These are phyloP conservation scores for Epichloe elymi DNA, from an alignment of 2,329 filamentous ascomycete genomes.

Conservation along the genomic window DNA sequence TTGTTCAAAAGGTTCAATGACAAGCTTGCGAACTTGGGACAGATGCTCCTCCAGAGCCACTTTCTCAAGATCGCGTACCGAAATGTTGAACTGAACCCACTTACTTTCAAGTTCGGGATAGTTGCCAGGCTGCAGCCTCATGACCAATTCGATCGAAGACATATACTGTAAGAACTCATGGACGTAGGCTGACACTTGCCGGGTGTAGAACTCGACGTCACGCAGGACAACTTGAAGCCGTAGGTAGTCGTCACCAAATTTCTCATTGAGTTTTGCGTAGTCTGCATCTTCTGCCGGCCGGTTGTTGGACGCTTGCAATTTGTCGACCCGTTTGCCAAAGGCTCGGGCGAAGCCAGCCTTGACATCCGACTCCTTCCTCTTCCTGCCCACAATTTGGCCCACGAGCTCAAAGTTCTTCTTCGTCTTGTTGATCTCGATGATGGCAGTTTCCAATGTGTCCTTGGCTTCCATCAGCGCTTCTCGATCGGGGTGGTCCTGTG, in stretches of 20 bases:
- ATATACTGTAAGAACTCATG: conserved; percentile 70
- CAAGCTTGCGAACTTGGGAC: conserved; percentile 59
- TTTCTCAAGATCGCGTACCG: conserved; percentile 73
- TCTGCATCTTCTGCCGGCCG: conserved; percentile 62
- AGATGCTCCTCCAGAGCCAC: conserved; percentile 73
- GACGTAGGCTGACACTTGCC: conserved; percentile 68
- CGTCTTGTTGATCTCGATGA: conserved; percentile 82
- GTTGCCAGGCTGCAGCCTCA: conserved; percentile 56
- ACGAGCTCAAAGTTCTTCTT: conserved; percentile 93
- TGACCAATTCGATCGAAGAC: conserved; percentile 69
- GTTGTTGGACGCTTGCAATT: conserved; percentile 53
- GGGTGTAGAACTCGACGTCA: conserved; percentile 85
- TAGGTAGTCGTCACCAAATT: conserved; percentile 84
- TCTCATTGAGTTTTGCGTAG: conserved; percentile 70
- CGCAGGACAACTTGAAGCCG: conserved; percentile 83
- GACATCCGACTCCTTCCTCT: conserved; percentile 80
- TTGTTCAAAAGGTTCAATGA: conserved; percentile 72
- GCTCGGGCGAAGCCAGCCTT: conserved; percentile 75
- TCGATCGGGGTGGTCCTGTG: conserved; percentile 72
- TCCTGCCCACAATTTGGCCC: conserved; percentile 73
- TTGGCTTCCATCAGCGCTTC: conserved; percentile 44
- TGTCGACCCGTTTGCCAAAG: conserved; percentile 80
- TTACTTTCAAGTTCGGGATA: conserved; percentile 84
- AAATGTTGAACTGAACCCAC: conserved; percentile 83
- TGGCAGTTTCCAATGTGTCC: conserved; percentile 47